Evolutionary conservation across 345 rosid species (phyloP).

Genomic region (Populus tremula): DNA sequence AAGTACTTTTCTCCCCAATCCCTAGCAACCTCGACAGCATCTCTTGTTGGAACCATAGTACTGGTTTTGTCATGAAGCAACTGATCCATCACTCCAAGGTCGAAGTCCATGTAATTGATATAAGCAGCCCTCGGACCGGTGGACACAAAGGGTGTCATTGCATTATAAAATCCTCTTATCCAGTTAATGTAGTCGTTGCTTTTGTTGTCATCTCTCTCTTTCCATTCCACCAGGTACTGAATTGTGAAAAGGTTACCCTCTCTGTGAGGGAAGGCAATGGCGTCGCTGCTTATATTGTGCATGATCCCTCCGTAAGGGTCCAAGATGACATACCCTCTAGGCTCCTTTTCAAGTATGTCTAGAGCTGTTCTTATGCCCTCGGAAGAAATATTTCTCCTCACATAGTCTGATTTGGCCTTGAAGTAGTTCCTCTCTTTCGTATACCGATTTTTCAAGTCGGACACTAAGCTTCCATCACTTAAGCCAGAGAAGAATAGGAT

Average conservation of each 20-base stretch:
- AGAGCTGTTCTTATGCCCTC: slow-evolving; percentile 10
- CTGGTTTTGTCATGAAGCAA: neutral
- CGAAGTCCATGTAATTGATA: slow-evolving; percentile 28
- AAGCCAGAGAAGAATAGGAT: slow-evolving; percentile 24
- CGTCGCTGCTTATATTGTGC: slow-evolving; percentile 19
- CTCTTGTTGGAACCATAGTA: neutral
- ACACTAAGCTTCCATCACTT: slow-evolving; percentile 1
- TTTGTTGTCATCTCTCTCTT: slow-evolving; percentile 13
- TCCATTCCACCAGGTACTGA: slow-evolving; percentile 34
- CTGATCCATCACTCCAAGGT: slow-evolving; percentile 16
- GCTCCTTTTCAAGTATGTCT: slow-evolving; percentile 22
- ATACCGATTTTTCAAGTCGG: slow-evolving; percentile 20
- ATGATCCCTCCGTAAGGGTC: slow-evolving; percentile 30
- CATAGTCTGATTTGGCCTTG: slow-evolving; percentile 30
- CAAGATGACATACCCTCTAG: slow-evolving; percentile 27
- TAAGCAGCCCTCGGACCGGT: slow-evolving; percentile 28
- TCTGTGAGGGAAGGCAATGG: slow-evolving; percentile 32
- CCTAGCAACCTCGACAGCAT: slow-evolving; percentile 20
- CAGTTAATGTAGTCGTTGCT: slow-evolving; percentile 9
- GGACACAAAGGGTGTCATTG: slow-evolving; percentile 31
- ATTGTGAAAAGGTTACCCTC: slow-evolving; percentile 19
- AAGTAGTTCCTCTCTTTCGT: slow-evolving; percentile 11
- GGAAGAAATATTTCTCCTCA: slow-evolving; percentile 11
- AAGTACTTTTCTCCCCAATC: slow-evolving; percentile 35
- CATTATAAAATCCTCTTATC: slow-evolving; percentile 23